Base-by-base conservation (phyloP, 768 basidiomycete genomes). In the Scleroderma citrinum region DNA sequence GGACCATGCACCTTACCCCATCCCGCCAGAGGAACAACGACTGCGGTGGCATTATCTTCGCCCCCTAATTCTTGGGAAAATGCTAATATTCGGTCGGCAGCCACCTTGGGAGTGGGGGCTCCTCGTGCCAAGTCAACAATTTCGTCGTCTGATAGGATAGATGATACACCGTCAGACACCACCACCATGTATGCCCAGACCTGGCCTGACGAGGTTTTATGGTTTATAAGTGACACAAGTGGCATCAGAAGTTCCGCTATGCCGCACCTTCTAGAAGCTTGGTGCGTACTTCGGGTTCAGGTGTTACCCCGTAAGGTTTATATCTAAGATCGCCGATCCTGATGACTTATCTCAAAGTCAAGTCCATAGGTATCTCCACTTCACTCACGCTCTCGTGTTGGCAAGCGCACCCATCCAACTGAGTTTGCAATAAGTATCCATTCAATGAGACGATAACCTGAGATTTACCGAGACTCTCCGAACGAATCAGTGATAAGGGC, bases 401-500 rank as follows among this genome's bases (percentile, higher is more conserved):
- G 84, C 88, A 30, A 98, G 72, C 3, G 84, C 90, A 13, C 94
- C 95, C 88, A 96, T 95, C 91, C 92, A 95, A 43, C 89, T 90
- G 51, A 12, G 34, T 36, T 26, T 8, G 14, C 31, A 32, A 24
- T 52, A 48, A 47, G 45, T 21, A 4, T 14, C 38, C 26, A 29
- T 26, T 24, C 31, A 46, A 50, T 44, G 34, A 46, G 12, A 17
- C n/a, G 30, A 26, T 21, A 11, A 23, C 21, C 32, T 19, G 47
- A 17, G 4, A 29, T 71, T 68, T 63, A 90, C 82, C 94, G 74
- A 26, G 84, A 81, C 74, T 98, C 94, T 7, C 95, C 94, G 59
- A 90, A 98, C 5, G 92, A 93, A 63, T 98, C 95, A 2, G 89
- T 89, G 38, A 96, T 87, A 23, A 95, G 67, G 3, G 88, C 85